Conservation (phyloP, 75 land plant genomes). For the Pinus taeda region DNA sequence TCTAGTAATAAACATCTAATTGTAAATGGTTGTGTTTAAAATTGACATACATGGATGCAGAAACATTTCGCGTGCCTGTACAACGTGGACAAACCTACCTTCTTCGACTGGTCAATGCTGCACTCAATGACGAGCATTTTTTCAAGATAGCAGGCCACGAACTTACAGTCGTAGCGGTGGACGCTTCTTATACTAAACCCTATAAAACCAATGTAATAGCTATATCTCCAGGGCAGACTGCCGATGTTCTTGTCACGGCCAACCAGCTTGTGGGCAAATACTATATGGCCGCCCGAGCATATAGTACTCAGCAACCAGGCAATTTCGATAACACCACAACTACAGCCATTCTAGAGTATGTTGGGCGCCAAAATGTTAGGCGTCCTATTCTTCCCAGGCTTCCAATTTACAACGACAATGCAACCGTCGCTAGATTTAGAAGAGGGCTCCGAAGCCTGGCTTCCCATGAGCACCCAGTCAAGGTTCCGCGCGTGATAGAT, state of each 20-base stretch:
- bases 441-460: background rate
- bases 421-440: background rate
- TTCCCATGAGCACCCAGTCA: background rate
- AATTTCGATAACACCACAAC: conserved; percentile 42
- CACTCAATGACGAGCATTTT: conserved; percentile 41
- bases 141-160: conserved; percentile 43
- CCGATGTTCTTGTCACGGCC: conserved; percentile 46
- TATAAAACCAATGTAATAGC: conserved; percentile 31
- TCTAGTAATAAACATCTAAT: too few species aligned
- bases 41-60: conserved; percentile 17
- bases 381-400: background rate
- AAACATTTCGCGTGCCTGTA: conserved; percentile 33
- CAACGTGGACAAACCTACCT: conserved; percentile 30
- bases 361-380: background rate
- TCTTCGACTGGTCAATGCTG: conserved; percentile 43
- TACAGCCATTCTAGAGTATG: conserved; percentile 36
- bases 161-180: conserved; percentile 31
- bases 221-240: conserved; percentile 64
- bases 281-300: conserved; percentile 27
- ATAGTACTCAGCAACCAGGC: conserved; percentile 13
- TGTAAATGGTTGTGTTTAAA: too few species aligned
- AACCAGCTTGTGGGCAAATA: conserved; percentile 26
- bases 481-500: conserved; percentile 27
- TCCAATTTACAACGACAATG: background rate
- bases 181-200: conserved; percentile 45